phyloP scores from a whole-genome alignment of 2,329 filamentous ascomycete species.

The Paecilomyces variotii region DNA sequence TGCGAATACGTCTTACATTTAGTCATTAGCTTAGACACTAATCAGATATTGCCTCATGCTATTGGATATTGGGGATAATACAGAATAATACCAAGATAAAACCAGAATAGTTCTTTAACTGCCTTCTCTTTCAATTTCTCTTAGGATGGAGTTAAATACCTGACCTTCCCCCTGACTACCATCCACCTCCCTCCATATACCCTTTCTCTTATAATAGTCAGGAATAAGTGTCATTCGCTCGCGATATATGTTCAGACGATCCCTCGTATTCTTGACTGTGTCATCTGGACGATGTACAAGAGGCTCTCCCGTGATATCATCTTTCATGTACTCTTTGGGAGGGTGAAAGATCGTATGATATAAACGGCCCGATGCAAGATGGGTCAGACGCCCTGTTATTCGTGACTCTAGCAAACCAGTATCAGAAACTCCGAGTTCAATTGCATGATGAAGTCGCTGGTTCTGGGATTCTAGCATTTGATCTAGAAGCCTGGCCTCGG shows the following conservation, averaged over 20 bases:
- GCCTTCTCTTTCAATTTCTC: not conserved
- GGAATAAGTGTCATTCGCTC: not conserved
- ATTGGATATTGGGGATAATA: too few relatives aligned
- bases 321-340: not conserved
- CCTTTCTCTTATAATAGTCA: not conserved
- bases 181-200: not conserved
- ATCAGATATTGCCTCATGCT: too few relatives aligned
- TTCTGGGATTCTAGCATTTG: not conserved
- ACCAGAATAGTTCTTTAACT: not conserved
- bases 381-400: not conserved
- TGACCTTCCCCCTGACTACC: not conserved
- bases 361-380: not conserved
- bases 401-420: not conserved
- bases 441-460: not conserved
- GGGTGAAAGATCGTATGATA: not conserved
- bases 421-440: not conserved
- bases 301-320: not conserved
- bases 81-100: too few relatives aligned
- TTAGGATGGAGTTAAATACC: not conserved
- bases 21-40: too few relatives aligned
- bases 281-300: not conserved
- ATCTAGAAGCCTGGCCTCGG: not conserved
- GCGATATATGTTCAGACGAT: not conserved
- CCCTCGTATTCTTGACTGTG: not conserved
- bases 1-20: too few relatives aligned